Evolutionary conservation across 768 basidiomycete genomes (phyloP).

Genomic region (Sarcomyxa edulis): DNA sequence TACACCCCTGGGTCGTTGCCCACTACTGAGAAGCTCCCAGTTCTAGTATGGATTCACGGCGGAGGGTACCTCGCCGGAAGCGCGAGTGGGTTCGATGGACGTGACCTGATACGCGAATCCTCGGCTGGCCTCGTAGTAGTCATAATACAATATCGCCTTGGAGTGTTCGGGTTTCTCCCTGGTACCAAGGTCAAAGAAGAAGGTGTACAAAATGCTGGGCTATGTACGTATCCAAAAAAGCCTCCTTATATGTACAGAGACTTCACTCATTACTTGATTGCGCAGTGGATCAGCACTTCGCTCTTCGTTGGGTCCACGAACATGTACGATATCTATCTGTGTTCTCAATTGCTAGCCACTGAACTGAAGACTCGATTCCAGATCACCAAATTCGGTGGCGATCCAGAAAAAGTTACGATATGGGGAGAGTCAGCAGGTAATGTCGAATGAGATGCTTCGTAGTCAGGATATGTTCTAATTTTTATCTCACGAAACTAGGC

Average conservation of each 20-base stretch:
- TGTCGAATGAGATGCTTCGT: not conserved
- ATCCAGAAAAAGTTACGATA: slow-evolving; percentile 17
- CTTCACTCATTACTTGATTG: no score
- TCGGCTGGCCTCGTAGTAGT: not conserved
- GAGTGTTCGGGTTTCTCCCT: slow-evolving; percentile 29
- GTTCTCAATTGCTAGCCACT: not conserved
- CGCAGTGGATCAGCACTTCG: slow-evolving; percentile 4
- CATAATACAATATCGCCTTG: slow-evolving; percentile 5
- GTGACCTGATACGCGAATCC: not conserved
- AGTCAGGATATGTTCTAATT: not conserved
- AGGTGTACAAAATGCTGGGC: slow-evolving; percentile 42
- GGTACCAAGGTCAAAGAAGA: slow-evolving; percentile 33
- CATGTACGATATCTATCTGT: not conserved
- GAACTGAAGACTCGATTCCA: not conserved
- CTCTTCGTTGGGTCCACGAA: slow-evolving; percentile 2
- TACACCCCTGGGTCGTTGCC: not conserved
- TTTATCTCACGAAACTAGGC: slow-evolving; percentile 11
- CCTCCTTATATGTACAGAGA: no score
- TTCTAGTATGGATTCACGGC: slow-evolving; percentile 4
- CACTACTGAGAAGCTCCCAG: not conserved
- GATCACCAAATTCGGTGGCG: slow-evolving; percentile 6
- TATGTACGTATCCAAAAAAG: slow-evolving; percentile 35
- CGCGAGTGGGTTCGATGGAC: not conserved
- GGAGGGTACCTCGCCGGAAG: slow-evolving; percentile 4
- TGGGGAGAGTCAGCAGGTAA: slow-evolving; percentile 19